Base-by-base conservation (phyloP, 768 basidiomycete species). In the Gyrodon lividus region DNA sequence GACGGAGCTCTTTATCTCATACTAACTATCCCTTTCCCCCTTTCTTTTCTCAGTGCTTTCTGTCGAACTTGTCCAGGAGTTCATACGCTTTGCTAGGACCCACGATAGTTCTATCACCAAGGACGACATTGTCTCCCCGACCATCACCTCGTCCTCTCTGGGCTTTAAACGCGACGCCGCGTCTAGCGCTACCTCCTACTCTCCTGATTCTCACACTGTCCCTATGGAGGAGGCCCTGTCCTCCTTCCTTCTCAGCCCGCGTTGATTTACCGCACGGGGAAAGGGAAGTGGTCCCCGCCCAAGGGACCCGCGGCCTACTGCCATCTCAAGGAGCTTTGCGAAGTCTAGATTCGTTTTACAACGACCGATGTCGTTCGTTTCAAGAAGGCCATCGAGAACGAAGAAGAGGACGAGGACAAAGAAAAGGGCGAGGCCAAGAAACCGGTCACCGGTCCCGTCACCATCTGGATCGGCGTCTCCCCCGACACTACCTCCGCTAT, bases 401-500 rank as follows among this genome's bases (percentile, higher is more conserved):
- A 46, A 23, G 51, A 58, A 51, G 56, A 57, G 26, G 51, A 34
- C 19, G 48, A 50, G 31, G 44, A 19, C n/a, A 7, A 34, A 46
- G 44, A 46, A 45, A 28, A 14, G 26, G 30, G 5, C 44, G 19
- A 45, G 44, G 16, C 44, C 17, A 46, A 46, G 44, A 46, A 46
- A 46, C 44, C 17, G 31, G 51, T 41, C 41, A 40, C 67, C 51
- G 53, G 71, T 53, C 64, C 65, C 55, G 58, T 70, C 31, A 71
- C 70, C 7, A 69, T 75, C 46, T 76, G 75, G 75, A 57, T 75
- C 14, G 74, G 73, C 4, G 71, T 75, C 38, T 39, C 58, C 41
- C 68, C 68, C 24, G 66, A 68, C n/a, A 59, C 61, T 52, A 59
- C 60, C 65, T 62, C 61, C 56, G 63, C 57, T 52, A 57, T 57